Base-by-base conservation (phyloP, 805 yeast genomes). In the Metschnikowia lochheadii region DNA sequence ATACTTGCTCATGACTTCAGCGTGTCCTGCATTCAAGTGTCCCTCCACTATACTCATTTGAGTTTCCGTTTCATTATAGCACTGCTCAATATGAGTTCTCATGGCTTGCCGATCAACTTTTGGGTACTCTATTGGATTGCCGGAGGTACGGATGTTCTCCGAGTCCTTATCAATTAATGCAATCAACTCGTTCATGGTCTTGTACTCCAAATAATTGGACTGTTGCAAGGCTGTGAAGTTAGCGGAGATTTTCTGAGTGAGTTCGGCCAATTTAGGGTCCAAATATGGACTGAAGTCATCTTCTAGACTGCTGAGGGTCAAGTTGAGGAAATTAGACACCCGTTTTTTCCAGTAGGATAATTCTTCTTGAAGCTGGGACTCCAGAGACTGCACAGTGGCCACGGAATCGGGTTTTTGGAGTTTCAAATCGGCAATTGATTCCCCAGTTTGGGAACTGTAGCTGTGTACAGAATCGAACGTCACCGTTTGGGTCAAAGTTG, bases 301-400 rank as follows among this genome's bases (percentile, higher is more conserved):
- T 15, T 62, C 65, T 40, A 74, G 63, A 48, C 63, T 70, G 8
- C 56, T 51, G n/a, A 52, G 40, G 0, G 77, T 75, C 52, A 72
- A 61, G 20, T 63, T 59, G 40, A 72, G 55, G 6, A 76, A 66
- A 40, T 64, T 68, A 48, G 64, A 57, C 20, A 73, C 68, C 51
- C 67, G 69, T 6, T 46, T 33, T 40, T 63, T 65, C 74, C 76
- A 74, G 45, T 58, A 56, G 3, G 41, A 32, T 39, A 73, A 59
- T 44, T 70, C 70, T n/a, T 57, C 57, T 40, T 70, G 63, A n/a
- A 73, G 38, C 31, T 42, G 45, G 3, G 33, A 40, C 8, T 23
- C 20, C 10, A 8, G 10, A 7, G 43, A 40, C 43, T 40, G 33
- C 21, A 40, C 34, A 8, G 43, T 40, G 33, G 34, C 43, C 15